phyloP scores from a whole-genome alignment of 257 asterid species.

The Cynanchum wilfordii region DNA sequence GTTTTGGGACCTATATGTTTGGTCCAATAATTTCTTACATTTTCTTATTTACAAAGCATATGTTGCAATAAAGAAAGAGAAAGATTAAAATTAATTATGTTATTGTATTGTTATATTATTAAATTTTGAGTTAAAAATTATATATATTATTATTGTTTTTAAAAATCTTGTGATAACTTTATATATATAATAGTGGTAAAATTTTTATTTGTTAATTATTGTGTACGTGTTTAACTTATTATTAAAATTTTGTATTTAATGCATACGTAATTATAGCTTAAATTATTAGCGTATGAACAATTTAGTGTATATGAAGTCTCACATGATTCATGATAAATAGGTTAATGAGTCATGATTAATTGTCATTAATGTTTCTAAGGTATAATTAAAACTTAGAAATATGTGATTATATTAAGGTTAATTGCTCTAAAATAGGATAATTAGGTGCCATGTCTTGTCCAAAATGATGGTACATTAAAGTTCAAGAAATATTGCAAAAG shows the following conservation, averaged over 20 bases:
- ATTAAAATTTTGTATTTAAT: too few relatives aligned
- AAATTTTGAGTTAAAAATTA: too few relatives aligned
- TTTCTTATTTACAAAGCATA: neutral
- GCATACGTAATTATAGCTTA: too few relatives aligned
- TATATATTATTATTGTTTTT: too few relatives aligned
- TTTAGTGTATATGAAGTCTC: neutral
- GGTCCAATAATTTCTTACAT: neutral
- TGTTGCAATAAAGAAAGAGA: too few relatives aligned
- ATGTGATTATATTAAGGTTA: neutral
- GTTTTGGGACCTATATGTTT: neutral
- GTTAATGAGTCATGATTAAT: neutral
- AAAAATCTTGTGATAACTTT: too few relatives aligned
- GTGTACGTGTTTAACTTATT: too few relatives aligned
- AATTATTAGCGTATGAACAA: too few relatives aligned
- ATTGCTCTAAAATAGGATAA: neutral
- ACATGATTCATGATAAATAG: neutral
- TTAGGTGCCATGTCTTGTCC: conserved; percentile 8
- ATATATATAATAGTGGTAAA: too few relatives aligned
- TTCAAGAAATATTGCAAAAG: conserved; percentile 3
- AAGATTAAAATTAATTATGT: too few relatives aligned
- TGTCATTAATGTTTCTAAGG: neutral
- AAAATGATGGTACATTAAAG: neutral
- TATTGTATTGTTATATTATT: too few relatives aligned
- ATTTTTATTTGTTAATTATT: too few relatives aligned
- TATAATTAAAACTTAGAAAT: neutral